Evolutionary conservation across 257 asterid genomes (phyloP), one percentile per base, ranked within the genome.

Genomic region (Nicotiana knightiana): DNA sequence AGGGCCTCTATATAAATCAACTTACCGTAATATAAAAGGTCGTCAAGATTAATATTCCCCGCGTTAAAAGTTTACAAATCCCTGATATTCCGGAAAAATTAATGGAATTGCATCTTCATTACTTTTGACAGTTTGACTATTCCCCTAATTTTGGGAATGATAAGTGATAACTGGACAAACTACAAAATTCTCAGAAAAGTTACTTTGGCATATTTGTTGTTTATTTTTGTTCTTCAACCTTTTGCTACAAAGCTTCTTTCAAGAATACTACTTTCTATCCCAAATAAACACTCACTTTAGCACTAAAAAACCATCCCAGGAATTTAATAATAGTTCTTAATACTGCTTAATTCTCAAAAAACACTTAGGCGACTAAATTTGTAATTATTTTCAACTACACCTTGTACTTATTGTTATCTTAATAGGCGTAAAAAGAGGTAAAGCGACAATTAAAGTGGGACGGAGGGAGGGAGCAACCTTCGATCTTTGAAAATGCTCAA

Each of bases 11-110:
- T 63, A 86, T 12, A 32, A 15, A 66, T 68, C 46, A 75, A 58
- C 53, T 61, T 79, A 63, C 2, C 39, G 58, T 6, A 39, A 39
- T 35, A 46, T 3, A n/a, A 26, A 13, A 3, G 26, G 43, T 24
- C 15, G 30, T 24, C 61, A 48, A 46, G 16, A 6, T 48, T 73
- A 6, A 73, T 17, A 58, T 58, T 58, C 64, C 64, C 6, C 16
- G 9, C 28, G 33, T 62, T 62, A 62, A 62, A 75, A 62, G 35
- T 15, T 0, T 30, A 1, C 67, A 61, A 71, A 83, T 81, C 82
- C 90, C 91, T 62, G 16, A 83, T 85, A 85, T 87, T 80, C 18
- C 64, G 93, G 85, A 83, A 73, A 85, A 86, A 68, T 77, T 87
- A 16, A 59, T 30, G 82, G 17, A 62, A 64, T 26, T 64, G 83